These are phyloP conservation scores for Malus hybrid DNA, from an alignment of 331 rosid genomes.

Conservation along the genomic window DNA sequence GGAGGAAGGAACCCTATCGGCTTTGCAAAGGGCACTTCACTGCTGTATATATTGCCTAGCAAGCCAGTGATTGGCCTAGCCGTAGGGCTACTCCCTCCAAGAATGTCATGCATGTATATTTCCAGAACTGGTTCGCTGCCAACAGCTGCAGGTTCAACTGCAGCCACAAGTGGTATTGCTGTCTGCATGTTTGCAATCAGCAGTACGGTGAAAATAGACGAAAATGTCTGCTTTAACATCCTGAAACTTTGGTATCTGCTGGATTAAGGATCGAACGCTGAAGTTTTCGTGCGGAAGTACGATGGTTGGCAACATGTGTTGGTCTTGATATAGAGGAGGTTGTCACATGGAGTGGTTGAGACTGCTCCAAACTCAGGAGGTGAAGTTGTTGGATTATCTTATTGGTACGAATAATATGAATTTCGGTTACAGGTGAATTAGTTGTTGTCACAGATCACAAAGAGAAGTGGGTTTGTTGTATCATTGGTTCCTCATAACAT, in stretches of 20 bases:
- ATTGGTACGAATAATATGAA: background rate
- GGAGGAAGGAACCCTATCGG: constrained; percentile 73
- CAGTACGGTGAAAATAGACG: constrained; percentile 23
- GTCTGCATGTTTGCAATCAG: constrained; percentile 21
- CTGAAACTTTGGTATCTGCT: constrained; percentile 1
- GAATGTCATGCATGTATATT: constrained; percentile 78
- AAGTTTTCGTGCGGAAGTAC: background rate
- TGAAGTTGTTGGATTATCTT: constrained; percentile 25
- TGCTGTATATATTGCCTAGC: constrained; percentile 71
- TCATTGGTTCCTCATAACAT: background rate
- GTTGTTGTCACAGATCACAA: background rate
- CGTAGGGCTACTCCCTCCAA: constrained; percentile 72
- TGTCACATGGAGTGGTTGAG: constrained; percentile 22
- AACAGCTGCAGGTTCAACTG: constrained; percentile 39
- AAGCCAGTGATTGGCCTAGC: constrained; percentile 83
- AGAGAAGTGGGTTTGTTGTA: constrained; percentile 5
- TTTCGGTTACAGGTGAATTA: constrained; percentile 4
- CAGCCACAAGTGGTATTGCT: constrained; percentile 11
- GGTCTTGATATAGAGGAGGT: constrained; percentile 9
- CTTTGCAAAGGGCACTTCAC: constrained; percentile 75
- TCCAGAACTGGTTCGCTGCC: constrained; percentile 55
- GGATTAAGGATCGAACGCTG: background rate
- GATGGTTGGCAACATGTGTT: background rate
- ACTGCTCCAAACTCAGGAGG: constrained; percentile 5
- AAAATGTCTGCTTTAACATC: constrained; percentile 26